These are phyloP conservation scores for Scedosporium aurantiacum DNA, from an alignment of 2,329 filamentous ascomycete genomes.

Conservation along the genomic window DNA sequence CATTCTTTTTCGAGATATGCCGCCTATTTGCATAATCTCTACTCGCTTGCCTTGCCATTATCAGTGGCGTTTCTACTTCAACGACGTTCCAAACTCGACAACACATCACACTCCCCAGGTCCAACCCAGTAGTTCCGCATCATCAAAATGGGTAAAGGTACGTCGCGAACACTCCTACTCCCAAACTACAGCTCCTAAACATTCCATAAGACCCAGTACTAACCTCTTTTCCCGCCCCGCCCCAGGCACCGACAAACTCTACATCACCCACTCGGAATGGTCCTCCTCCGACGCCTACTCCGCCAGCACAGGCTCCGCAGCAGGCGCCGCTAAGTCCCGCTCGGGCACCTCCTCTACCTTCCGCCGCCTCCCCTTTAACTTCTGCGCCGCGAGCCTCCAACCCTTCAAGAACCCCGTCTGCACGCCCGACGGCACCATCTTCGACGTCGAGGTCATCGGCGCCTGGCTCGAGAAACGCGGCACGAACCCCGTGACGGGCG, in stretches of 20 bases:
- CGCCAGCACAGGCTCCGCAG: constrained; percentile 60
- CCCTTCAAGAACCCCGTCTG: constrained; percentile 94
- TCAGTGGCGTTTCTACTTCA: neutral
- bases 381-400: constrained; percentile 90
- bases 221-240: neutral
- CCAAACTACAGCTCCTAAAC: neutral
- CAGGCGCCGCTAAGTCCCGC: constrained; percentile 40
- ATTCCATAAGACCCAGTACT: neutral
- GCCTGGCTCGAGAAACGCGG: constrained; percentile 90
- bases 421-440: constrained; percentile 76
- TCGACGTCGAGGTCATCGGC: constrained; percentile 88
- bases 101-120: neutral
- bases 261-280: constrained; percentile 97
- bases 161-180: neutral
- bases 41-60: neutral
- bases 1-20: neutral
- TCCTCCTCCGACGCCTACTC: constrained; percentile 80
- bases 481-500: constrained; percentile 81
- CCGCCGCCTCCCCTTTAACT: constrained; percentile 91
- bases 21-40: neutral
- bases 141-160: constrained; percentile 12
- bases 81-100: neutral
- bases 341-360: constrained; percentile 46
- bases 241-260: constrained; percentile 33
- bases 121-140: neutral